Base-by-base conservation (phyloP, 2,329 filamentous ascomycete species). In the Fusarium siculi region DNA sequence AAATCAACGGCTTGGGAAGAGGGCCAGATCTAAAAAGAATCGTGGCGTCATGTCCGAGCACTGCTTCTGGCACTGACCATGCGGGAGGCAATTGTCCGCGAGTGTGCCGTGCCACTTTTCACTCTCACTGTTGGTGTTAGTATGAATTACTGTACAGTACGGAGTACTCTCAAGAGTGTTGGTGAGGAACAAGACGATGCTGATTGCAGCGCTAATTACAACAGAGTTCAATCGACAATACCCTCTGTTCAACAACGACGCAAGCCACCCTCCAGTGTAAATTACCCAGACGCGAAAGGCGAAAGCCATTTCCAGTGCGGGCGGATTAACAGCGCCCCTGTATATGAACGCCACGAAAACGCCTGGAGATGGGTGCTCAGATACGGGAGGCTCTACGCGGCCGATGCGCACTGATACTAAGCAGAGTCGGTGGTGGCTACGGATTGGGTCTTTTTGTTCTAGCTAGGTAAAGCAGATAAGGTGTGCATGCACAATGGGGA, bases 21-120 rank as follows among this genome's bases (percentile, higher is more conserved):
- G 18, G 34, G n/a, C 7, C n/a, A 34, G 55, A 50, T 63, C 42
- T 40, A 50, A 12, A 14, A 9, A 63, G 34, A 34, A 68, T 63
- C 47, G 55, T 68, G 49, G 64, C 64, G 55, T 25, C 23, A 40
- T 49, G 47, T 60, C 64, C 34, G 25, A 59, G 52, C 64, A 39
- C 30, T 44, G 21, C 12, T 14, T 25, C n/a, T 44, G n/a, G 25
- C 25, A 25, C 36, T 37, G 55, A 15, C n/a, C 28, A 42, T 5
- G 21, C 23, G 18, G 46, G 43, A 42, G 30, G 34, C 9, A 23
- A 40, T 34, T 67, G 21, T 12, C 40, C 39, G 42, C 18, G 25
- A 37, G 46, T 39, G 9, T 63, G 47, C 21, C 28, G 47, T 50
- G 28, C 21, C 46, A 32, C 46, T 32, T 16, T 4, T 7, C 44